Percentiles rank a stretch among this genome's conserved stretches.
These are phyloP conservation scores for Lagenidium sp. DNA, from an alignment of 352 stramenopile species.

Conservation along the genomic window DNA sequence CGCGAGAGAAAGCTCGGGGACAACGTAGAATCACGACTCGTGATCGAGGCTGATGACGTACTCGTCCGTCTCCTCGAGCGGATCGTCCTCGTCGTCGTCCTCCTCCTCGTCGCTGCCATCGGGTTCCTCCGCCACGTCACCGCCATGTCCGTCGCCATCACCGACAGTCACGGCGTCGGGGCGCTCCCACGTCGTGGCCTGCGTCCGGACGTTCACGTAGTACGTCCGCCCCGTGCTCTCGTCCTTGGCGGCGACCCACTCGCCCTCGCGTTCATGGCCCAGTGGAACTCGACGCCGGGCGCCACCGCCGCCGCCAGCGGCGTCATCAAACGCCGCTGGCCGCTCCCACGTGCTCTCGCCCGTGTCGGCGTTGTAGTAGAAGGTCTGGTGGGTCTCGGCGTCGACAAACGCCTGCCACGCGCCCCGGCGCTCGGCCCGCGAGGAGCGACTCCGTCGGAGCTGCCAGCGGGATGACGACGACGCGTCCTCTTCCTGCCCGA, in stretches of 20 bases:
- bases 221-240: slow-evolving; percentile 25
- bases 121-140: neutral
- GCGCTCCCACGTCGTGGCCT: slow-evolving; percentile 39
- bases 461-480: slow-evolving; percentile 5
- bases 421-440: slow-evolving; percentile 12
- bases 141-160: too few species aligned
- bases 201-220: slow-evolving; percentile 41
- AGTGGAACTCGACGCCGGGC: too few species aligned
- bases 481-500: neutral
- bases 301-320: neutral
- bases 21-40: neutral
- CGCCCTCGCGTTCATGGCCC: too few species aligned
- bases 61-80: too few species aligned
- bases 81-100: slow-evolving; percentile 6
- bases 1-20: too few species aligned
- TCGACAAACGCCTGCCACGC: slow-evolving; percentile 60
- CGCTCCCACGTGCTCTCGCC: slow-evolving; percentile 50
- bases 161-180: neutral
- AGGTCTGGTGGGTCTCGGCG: slow-evolving; percentile 33
- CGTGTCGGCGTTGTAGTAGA: slow-evolving; percentile 62
- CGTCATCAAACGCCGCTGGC: slow-evolving; percentile 10
- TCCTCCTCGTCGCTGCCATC: slow-evolving; percentile 1
- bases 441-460: slow-evolving; percentile 15
- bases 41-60: slow-evolving; percentile 37
- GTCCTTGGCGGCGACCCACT: slow-evolving; percentile 46